These are phyloP conservation scores for Globisporangium nunn DNA, from an alignment of 352 stramenopile genomes.

Conservation along the genomic window DNA sequence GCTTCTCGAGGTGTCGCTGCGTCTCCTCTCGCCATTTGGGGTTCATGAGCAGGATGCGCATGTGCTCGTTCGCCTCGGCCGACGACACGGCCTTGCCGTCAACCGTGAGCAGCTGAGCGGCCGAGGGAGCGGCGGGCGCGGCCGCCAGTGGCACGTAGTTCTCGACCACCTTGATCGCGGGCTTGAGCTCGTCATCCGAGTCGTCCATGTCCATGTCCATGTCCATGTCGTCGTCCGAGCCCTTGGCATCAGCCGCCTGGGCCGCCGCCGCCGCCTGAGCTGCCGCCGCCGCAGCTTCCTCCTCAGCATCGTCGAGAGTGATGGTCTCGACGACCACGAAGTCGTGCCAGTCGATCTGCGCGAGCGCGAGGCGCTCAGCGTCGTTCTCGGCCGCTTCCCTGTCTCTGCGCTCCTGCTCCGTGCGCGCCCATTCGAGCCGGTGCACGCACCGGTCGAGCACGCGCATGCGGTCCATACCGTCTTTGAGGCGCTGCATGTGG, in stretches of 20 bases:
- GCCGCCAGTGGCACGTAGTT: conserved; percentile 77
- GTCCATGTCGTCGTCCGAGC: conserved; percentile 84
- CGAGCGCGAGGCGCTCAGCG: conserved; percentile 59
- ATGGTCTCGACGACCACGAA: conserved; percentile 99
- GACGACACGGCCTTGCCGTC: conserved; percentile 87
- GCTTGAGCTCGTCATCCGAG: conserved; percentile 37
- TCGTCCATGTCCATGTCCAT: conserved; percentile 85
- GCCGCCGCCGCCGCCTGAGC: conserved; percentile 9
- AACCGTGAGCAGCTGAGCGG: conserved; percentile 49
- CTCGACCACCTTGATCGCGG: conserved; percentile 74
- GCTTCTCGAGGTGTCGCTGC: conserved; percentile 93
- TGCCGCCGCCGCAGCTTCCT: conserved; percentile 28
- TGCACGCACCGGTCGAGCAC: conserved; percentile 83
- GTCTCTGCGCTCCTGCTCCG: conserved; percentile 67
- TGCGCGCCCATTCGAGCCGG: conserved; percentile 72
- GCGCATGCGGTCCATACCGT: conserved; percentile 78
- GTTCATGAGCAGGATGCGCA: conserved; percentile 98
- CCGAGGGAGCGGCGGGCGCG: conserved; percentile 15
- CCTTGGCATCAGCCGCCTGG: conserved; percentile 18
- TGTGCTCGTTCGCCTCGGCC: conserved; percentile 94
- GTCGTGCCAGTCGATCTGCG: conserved; percentile 98
- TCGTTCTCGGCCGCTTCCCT: conserved; percentile 68
- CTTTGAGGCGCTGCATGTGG: conserved; percentile 67
- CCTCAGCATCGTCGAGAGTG: conserved; percentile 90
- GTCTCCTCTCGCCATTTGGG: conserved; percentile 97